Percentiles rank a stretch among this genome's conserved stretches.
Evolutionary conservation across 1,284 basidiomycete genomes (phyloP).

Genomic region (Sanghuangporus sanghuang): DNA sequence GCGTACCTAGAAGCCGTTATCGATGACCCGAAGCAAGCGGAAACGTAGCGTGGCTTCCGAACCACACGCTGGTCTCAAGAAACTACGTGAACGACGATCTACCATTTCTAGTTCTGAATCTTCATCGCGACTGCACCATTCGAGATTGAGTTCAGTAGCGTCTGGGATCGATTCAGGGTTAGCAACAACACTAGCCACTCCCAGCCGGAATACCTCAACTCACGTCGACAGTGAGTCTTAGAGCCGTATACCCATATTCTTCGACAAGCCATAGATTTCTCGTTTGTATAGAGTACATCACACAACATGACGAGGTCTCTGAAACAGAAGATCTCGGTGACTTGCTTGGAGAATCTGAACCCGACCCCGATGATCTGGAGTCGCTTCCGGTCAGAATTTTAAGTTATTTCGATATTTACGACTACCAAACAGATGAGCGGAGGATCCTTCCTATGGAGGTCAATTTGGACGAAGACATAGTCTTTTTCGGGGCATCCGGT

Average conservation of each 20-base stretch:
- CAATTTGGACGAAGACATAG: slow-evolving; percentile 21
- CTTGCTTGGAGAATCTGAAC: slow-evolving; percentile 33
- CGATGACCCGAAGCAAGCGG: background rate
- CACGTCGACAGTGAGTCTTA: background rate
- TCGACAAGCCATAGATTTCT: too few species aligned
- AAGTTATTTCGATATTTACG: slow-evolving; percentile 12
- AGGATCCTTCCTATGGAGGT: slow-evolving; percentile 30
- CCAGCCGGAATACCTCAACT: background rate
- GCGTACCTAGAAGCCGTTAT: too few species aligned
- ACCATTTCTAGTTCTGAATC: background rate
- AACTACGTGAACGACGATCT: background rate
- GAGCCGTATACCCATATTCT: too few species aligned
- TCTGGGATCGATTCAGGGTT: background rate
- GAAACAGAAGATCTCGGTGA: slow-evolving; percentile 32
- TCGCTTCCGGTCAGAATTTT: slow-evolving; percentile 13
- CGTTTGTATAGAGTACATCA: slow-evolving; percentile 12
- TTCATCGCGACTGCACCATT: background rate
- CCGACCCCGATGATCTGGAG: slow-evolving; percentile 22
- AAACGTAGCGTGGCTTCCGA: background rate
- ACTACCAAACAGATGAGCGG: slow-evolving; percentile 23
- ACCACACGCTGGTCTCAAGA: background rate
- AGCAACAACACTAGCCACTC: background rate
- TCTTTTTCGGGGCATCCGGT: slow-evolving; percentile 6
- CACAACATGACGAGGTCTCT: slow-evolving; percentile 28
- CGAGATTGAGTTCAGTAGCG: background rate